Evolutionary conservation across 805 yeast genomes (phyloP), one percentile per base, ranked within the genome.

Genomic region (Dipodascus geniculatus): DNA sequence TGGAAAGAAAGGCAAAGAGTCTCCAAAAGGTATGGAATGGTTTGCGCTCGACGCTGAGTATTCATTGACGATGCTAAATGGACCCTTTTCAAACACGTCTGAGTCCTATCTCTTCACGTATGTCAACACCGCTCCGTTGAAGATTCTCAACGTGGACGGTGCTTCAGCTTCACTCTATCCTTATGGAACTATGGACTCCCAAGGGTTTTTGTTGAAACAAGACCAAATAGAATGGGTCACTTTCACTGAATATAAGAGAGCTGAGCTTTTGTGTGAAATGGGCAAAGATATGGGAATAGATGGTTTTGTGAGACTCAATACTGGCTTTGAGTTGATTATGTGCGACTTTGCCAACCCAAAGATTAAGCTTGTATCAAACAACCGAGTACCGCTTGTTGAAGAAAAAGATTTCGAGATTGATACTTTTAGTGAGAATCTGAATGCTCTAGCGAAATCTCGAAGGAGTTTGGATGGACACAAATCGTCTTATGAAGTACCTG

Each of bases 171-270:
- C 85, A 0, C 81, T 81, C 62, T 67, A 74, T 0, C 42, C 53
- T 1, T 71, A 79, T 1, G 85, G 85, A 2, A 81, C 78, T 60
- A 80, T 80, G 85, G 87, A 82, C 61, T 73, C 79, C 1, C 82
- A 79, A 58, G 22, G 53, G 38, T 64, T 64, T 49, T 53, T 78
- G 50, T 60, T 75, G 2, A 68, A 80, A 20, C 62, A 72, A 58
- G 50, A 57, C 47, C 62, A 63, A 3, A 53, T 63, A 2, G 66
- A 67, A 35, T 65, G 61, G 2, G 57, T 58, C 22, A 64, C 60
- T 0, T 65, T 68, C 57, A 54, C 67, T 44, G 87, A 82, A 61
- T 50, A 75, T 16, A 59, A 56, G 17, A 73, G 76, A 16, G 82
- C 85, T 1, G 68, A 68, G 8, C 63, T 58, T 22, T 80, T 81